These are phyloP conservation scores for Clitopilus passeckerianus DNA, from an alignment of 768 basidiomycete genomes.

Conservation along the genomic window DNA sequence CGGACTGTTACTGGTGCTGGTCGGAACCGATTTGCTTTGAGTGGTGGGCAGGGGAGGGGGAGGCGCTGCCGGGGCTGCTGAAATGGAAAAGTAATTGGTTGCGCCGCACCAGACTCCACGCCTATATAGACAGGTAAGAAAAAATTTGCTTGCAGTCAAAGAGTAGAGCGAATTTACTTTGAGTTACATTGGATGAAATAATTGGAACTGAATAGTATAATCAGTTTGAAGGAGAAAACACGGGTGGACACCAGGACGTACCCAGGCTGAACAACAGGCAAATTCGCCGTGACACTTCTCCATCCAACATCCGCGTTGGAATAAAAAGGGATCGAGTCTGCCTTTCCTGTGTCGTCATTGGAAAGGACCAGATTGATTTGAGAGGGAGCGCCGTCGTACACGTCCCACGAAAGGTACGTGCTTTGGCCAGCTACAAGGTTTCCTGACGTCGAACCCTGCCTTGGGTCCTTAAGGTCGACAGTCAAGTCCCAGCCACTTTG, in stretches of 20 bases:
- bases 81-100: background rate
- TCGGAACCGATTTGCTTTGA: background rate
- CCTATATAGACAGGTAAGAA: background rate
- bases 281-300: background rate
- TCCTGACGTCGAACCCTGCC: background rate
- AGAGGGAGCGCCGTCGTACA: background rate
- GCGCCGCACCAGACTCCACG: background rate
- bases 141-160: background rate
- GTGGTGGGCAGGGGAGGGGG: background rate
- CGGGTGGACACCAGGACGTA: background rate
- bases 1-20: background rate
- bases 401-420: background rate
- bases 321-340: background rate
- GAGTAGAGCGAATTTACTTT: background rate
- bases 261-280: background rate
- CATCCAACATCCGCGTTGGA: background rate
- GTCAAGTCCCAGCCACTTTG: background rate
- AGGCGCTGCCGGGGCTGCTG: background rate
- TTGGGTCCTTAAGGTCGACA: background rate
- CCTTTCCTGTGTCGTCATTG: background rate
- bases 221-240: background rate
- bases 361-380: background rate
- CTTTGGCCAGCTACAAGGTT: background rate
- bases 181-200: background rate
- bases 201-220: background rate